Base-by-base conservation (phyloP, 1,284 basidiomycete species). In the Cystobasidiaceae sp. region DNA sequence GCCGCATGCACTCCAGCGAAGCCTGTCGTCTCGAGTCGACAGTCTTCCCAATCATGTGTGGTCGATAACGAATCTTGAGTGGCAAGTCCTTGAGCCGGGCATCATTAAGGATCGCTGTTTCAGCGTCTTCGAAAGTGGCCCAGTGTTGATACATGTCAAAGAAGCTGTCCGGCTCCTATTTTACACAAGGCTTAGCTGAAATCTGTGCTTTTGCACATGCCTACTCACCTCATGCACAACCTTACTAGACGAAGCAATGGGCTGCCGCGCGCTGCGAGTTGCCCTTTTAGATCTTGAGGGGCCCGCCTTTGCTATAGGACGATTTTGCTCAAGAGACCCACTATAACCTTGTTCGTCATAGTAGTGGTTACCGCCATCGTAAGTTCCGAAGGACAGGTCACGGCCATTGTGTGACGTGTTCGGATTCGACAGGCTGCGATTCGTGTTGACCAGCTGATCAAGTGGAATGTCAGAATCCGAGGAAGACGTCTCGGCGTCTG, bases 141-240 rank as follows among this genome's bases (percentile, higher is more conserved):
- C 54, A 63, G 41, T 54, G 54, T 15, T 63, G 33, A 41, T 63
- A 63, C 23, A 63, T 63, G 30, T 63, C 51, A 19, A 63, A 63
- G 34, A 7, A n/a, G 13, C 44, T 32, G 7, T 63, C 60, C 23
- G 28, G 11, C 34, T 55, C 19, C 13, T 25, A 32, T 9, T 23
- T 9, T 17, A 3, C n/a, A n/a, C n/a, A n/a, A n/a, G n/a, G n/a
- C n/a, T n/a, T n/a, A n/a, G n/a, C n/a, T n/a, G n/a, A n/a, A n/a
- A n/a, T n/a, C n/a, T n/a, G n/a, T n/a, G n/a, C n/a, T n/a, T n/a
- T n/a, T n/a, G n/a, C n/a, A n/a, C n/a, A n/a, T n/a, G n/a, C n/a
- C n/a, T n/a, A n/a, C n/a, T n/a, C n/a, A n/a, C n/a, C n/a, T n/a
- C n/a, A n/a, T n/a, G n/a, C n/a, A n/a, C n/a, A n/a, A n/a, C n/a